Evolutionary conservation across 129 eudicot species (phyloP).

Genomic region (Centella asiatica): DNA sequence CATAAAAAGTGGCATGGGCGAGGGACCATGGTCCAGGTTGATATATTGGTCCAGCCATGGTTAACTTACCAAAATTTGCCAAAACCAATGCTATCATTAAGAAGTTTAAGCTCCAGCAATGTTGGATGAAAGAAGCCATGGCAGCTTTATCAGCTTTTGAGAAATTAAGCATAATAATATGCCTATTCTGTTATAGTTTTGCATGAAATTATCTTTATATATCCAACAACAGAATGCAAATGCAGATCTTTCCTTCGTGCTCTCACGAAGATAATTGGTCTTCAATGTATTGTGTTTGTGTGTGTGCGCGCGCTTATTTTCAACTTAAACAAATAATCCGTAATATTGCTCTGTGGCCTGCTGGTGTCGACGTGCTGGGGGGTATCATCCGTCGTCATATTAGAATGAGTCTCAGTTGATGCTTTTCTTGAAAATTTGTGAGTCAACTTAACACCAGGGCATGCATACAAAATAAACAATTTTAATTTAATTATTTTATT

Average conservation of each 20-base stretch:
- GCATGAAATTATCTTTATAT: constrained; percentile 28
- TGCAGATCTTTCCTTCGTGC: constrained; percentile 38
- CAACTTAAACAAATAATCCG: no score
- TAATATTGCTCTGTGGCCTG: no score
- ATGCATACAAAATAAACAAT: no score
- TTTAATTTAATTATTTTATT: no score
- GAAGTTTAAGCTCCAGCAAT: constrained; percentile 17
- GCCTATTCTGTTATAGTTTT: neutral
- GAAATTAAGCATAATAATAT: neutral
- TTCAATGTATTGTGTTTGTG: constrained; percentile 9
- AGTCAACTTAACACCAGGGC: no score
- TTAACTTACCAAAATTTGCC: constrained; percentile 14
- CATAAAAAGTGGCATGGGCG: constrained; percentile 82
- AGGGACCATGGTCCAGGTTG: constrained; percentile 42
- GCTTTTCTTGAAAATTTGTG: no score
- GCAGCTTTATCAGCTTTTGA: constrained; percentile 1
- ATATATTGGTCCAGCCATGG: constrained; percentile 29
- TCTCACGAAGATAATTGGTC: constrained; percentile 35
- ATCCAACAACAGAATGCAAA: constrained; percentile 10
- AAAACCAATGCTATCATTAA: constrained; percentile 12
- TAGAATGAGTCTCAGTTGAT: no score
- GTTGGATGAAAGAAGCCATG: constrained; percentile 49
- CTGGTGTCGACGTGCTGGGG: constrained; percentile 35
- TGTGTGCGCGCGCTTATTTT: no score
- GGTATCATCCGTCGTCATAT: constrained; percentile 7